Evolutionary conservation across 257 asterid genomes (phyloP), one percentile per base, ranked within the genome.

Genomic region (Orobanche coerulescens): DNA sequence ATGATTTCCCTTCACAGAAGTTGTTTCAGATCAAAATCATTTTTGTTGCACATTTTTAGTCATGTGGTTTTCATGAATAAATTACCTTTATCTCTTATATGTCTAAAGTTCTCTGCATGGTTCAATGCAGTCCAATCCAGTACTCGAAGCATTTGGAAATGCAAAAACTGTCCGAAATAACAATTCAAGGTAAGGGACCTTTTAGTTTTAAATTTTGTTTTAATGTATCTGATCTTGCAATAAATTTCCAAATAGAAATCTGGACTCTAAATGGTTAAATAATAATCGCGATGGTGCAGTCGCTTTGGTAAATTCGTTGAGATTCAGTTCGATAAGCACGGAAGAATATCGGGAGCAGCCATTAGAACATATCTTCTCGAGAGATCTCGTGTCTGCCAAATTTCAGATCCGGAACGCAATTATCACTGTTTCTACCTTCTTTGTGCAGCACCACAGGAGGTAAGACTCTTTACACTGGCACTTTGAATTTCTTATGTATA

Each of bases 91-190:
- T 12, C 56, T 56, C 66, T 55, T 63, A 34, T 37, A 36, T 2
- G 37, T 64, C 61, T 70, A 47, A 63, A 67, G 40, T 46, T 55
- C 47, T 55, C 50, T 60, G 61, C 42, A 37, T 64, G 73, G 52
- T 63, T 61, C 33, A 33, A 23, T 91, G 85, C 95, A 92, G 98
- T 92, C 98, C 40, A 92, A 92, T 73, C 98, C 98, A 30, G 95
- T 92, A 40, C 95, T 92, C 53, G 98, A 92, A 82, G 98, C 98
- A 73, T 92, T 92, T 77, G 98, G 98, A 71, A 92, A 92, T 79
- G 98, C 98, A 61, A 92, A 92, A 88, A 92, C 98, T 26, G 96
- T 92, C 61, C 83, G 96, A 82, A 92, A 92, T 59, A 88, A 92
- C 82, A 92, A 92, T 77, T 92, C 98, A 42, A 92, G 98, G 98